phyloP scores from a whole-genome alignment of 1,284 basidiomycete species.

The Cronartium ribicola region DNA sequence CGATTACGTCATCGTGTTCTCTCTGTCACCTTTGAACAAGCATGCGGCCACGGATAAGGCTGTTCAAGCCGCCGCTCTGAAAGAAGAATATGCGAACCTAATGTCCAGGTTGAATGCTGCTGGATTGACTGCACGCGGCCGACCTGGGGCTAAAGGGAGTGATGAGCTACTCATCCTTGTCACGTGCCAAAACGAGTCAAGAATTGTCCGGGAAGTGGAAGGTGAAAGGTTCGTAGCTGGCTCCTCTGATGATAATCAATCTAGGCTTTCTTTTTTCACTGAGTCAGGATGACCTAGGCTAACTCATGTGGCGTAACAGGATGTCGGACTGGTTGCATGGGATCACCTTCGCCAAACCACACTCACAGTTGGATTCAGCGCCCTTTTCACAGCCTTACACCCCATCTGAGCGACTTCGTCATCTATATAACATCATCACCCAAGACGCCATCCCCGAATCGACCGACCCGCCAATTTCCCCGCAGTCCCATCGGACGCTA shows the following conservation, averaged over 20 bases:
- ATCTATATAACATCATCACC: conserved; percentile 71
- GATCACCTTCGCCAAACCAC: conserved; percentile 57
- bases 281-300: neutral
- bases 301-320: neutral
- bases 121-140: conserved; percentile 26
- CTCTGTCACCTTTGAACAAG: conserved; percentile 9
- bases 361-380: conserved; percentile 7
- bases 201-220: conserved; percentile 64
- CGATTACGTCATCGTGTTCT: conserved; percentile 42
- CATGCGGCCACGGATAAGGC: neutral
- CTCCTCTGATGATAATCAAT: neutral
- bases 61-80: neutral
- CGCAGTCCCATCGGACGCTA: conserved; percentile 16
- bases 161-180: conserved; percentile 77
- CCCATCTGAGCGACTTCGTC: conserved; percentile 70
- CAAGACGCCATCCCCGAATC: conserved; percentile 11
- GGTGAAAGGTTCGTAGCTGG: conserved; percentile 60
- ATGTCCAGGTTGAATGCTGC: conserved; percentile 24
- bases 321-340: conserved; percentile 64
- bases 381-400: conserved; percentile 56
- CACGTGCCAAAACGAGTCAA: conserved; percentile 60
- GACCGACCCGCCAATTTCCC: conserved; percentile 22
- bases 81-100: conserved; percentile 28
- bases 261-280: neutral
- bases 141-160: conserved; percentile 51